Base-by-base conservation (phyloP, 139 green algal genomes). In the Chlamydomonas sphaeroides region DNA sequence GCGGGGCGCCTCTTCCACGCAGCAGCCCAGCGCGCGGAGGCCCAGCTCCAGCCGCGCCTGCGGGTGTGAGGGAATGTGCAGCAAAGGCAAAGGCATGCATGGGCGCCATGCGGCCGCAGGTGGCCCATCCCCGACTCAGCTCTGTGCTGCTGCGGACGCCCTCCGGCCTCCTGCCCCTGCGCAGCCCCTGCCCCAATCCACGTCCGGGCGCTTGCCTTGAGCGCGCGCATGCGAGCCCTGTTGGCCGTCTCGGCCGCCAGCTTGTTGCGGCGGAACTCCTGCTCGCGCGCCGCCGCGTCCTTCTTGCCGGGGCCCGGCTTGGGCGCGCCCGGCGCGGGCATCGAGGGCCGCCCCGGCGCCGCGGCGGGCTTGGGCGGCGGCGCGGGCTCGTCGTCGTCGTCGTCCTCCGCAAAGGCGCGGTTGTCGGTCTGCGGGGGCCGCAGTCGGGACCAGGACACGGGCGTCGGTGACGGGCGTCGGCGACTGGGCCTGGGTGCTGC, bases 211-310 rank as follows among this genome's bases (percentile, higher is more conserved):
- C n/a, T n/a, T n/a, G n/a, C 71, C 38, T 90, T 72, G 28, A 98
- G 83, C 3, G 23, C 65, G 7, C 70, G 36, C 35, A 98, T 91
- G 36, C 84, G 76, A 20, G 69, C 80, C 26, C 95, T 89, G 15
- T 94, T 83, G 86, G 93, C 75, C 3, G 26, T 33, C 77, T 98
- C 94, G 56, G 91, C 73, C 3, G 59, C 85, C 62, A 98, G 88
- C 88, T 94, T 92, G 48, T 74, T 79, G 35, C 83, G 72, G 23
- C 90, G 76, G 41, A 87, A 85, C 77, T 94, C 89, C 15, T 87
- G 88, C 70, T 94, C 79, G 17, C 89, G 68, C 23, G 73, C 65
- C 0, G 91, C 87, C 15, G 92, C 90, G 68, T 95, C 92, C 79
- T 93, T 82, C 63, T 85, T 84, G 20, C 86, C 89, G 36, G 83